phyloP scores from a whole-genome alignment of 257 asterid species.

The Plantago major region DNA sequence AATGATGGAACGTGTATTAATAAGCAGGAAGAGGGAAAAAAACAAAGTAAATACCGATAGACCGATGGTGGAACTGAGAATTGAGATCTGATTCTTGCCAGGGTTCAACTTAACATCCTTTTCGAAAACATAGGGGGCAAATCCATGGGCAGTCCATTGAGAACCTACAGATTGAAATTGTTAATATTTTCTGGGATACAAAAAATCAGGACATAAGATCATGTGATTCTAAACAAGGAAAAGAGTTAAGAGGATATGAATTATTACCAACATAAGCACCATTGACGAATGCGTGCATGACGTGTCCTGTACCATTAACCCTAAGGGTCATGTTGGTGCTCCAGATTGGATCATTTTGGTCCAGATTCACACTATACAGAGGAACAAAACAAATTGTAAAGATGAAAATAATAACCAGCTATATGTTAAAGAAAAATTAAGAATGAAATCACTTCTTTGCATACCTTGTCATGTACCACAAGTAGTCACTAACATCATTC shows the following conservation, averaged over 20 bases:
- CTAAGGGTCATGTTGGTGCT: constrained; percentile 42
- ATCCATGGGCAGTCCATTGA: constrained; percentile 39
- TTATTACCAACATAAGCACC: constrained; percentile 48
- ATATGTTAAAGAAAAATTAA: not conserved
- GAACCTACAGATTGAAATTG: constrained; percentile 29
- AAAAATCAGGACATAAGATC: too few species aligned
- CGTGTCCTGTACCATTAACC: constrained; percentile 48
- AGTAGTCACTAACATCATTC: constrained; percentile 81
- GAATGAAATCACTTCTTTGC: constrained; percentile 18
- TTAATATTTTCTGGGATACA: too few species aligned
- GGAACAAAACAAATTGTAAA: too few species aligned
- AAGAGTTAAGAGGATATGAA: not conserved
- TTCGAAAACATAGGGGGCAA: constrained; percentile 27
- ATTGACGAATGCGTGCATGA: constrained; percentile 56
- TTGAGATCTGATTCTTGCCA: constrained; percentile 46
- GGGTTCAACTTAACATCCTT: constrained; percentile 30
- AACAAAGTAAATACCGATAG: constrained; percentile 23
- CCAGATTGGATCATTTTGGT: constrained; percentile 40
- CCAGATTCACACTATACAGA: constrained; percentile 34
- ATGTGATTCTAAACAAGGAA: too few species aligned
- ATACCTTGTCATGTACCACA: constrained; percentile 97
- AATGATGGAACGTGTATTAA: too few species aligned
- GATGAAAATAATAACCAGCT: too few species aligned
- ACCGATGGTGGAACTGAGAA: constrained; percentile 66
- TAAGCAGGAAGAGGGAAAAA: too few species aligned